Conservation (phyloP, 2,329 filamentous ascomycete species). For the Metarhizium rileyi region DNA sequence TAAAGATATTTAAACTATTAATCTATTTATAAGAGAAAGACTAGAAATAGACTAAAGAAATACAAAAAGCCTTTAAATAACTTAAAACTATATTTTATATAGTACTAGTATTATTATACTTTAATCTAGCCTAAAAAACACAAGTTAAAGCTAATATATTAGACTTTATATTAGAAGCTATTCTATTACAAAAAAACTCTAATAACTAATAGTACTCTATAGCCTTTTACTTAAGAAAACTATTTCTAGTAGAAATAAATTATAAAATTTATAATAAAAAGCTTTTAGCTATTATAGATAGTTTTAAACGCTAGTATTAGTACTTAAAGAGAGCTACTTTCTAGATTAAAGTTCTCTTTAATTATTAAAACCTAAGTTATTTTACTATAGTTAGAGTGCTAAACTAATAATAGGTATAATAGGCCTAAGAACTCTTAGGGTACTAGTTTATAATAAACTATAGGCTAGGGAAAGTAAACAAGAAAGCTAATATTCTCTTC, state of each 20-base stretch:
- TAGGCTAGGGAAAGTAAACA: not conserved
- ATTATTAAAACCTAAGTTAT: not conserved
- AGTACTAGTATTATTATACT: not conserved
- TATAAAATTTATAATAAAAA: not conserved
- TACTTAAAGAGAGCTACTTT: not conserved
- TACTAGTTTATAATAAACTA: not conserved
- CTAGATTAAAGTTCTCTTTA: not conserved
- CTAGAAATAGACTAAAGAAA: not conserved
- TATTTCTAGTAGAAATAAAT: not conserved
- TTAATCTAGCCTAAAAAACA: not conserved
- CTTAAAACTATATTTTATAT: not conserved
- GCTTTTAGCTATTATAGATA: not conserved
- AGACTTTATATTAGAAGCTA: not conserved
- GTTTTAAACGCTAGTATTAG: not conserved
- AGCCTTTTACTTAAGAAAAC: not conserved
- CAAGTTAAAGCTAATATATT: not conserved
- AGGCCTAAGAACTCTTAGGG: not conserved
- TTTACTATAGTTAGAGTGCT: not conserved
- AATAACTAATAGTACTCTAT: not conserved
- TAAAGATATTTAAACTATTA: too few species aligned
- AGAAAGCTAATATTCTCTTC: not conserved
- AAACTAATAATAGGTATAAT: not conserved
- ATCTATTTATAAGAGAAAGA: too few species aligned
- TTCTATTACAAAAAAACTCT: not conserved
- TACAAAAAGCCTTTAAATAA: not conserved